Evolutionary conservation across 139 green algal species (phyloP).

Genomic region (Spirogloea muscicola): DNA sequence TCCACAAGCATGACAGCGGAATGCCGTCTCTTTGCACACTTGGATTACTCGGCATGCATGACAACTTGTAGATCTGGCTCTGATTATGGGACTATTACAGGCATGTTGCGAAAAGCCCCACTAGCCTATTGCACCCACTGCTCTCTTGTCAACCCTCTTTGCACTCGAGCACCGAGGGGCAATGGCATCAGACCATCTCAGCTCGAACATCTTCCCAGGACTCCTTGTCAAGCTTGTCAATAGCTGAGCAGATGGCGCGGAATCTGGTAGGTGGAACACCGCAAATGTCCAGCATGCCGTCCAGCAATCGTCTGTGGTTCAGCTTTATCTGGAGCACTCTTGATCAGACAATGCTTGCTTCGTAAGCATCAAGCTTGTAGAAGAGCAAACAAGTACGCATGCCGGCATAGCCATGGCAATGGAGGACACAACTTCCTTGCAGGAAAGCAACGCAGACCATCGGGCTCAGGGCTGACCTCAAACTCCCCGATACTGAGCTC

Average conservation of each 20-base stretch:
- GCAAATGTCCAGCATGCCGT: slow-evolving; percentile 83
- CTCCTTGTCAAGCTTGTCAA: slow-evolving; percentile 99
- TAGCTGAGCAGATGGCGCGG: slow-evolving; percentile 83
- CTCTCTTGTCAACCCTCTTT: background rate
- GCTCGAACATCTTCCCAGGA: slow-evolving; percentile 67
- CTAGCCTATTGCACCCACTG: background rate
- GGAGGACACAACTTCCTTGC: no score
- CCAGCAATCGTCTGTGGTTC: slow-evolving; percentile 87
- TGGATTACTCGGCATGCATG: no score
- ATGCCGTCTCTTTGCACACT: no score
- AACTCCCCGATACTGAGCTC: slow-evolving; percentile 61
- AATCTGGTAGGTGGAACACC: slow-evolving; percentile 64
- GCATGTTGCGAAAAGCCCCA: no score
- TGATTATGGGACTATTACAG: no score
- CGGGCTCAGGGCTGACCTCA: slow-evolving; percentile 29
- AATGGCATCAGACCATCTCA: slow-evolving; percentile 85
- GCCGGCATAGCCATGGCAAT: background rate
- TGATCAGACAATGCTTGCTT: no score
- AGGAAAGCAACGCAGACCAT: no score
- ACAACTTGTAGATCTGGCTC: no score
- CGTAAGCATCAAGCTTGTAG: background rate
- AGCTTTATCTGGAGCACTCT: slow-evolving; percentile 87
- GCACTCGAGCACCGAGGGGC: no score
- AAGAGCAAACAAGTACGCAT: background rate
- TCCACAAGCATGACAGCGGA: no score